Percentiles rank a stretch among this genome's conserved stretches.
phyloP scores from a whole-genome alignment of 208 protist genomes.

The Herpetomonas tarakana region DNA sequence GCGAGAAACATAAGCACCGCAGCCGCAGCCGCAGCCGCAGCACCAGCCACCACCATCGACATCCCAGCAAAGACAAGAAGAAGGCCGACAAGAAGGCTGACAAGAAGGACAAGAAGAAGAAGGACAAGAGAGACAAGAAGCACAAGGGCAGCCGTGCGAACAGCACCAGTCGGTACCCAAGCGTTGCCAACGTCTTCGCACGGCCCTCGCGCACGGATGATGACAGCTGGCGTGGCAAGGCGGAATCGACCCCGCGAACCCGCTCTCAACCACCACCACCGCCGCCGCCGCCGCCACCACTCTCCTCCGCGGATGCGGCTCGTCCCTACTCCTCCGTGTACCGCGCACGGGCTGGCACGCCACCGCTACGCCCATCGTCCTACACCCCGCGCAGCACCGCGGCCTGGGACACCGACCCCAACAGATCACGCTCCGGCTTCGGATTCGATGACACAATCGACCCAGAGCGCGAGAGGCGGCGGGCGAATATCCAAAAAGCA shows the following conservation, averaged over 20 bases:
- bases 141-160: neutral
- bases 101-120: slow-evolving; percentile 7
- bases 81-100: neutral
- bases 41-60: neutral
- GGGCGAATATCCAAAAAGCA: neutral
- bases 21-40: neutral
- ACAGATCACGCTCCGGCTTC: too few species aligned
- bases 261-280: too few species aligned
- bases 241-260: too few species aligned
- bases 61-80: slow-evolving; percentile 11
- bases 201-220: too few species aligned
- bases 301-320: neutral
- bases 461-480: neutral
- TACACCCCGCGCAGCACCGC: neutral
- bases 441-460: neutral
- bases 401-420: neutral
- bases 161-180: neutral
- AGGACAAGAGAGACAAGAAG: neutral
- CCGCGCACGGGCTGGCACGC: neutral
- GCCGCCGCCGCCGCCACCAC: neutral
- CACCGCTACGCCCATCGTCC: neutral
- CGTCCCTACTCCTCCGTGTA: neutral
- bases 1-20: neutral
- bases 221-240: too few species aligned
- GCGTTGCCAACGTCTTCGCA: neutral